Evolutionary conservation across 1,284 basidiomycete genomes (phyloP), one percentile per base, ranked within the genome.

Genomic region (Rhizoctonia solani): DNA sequence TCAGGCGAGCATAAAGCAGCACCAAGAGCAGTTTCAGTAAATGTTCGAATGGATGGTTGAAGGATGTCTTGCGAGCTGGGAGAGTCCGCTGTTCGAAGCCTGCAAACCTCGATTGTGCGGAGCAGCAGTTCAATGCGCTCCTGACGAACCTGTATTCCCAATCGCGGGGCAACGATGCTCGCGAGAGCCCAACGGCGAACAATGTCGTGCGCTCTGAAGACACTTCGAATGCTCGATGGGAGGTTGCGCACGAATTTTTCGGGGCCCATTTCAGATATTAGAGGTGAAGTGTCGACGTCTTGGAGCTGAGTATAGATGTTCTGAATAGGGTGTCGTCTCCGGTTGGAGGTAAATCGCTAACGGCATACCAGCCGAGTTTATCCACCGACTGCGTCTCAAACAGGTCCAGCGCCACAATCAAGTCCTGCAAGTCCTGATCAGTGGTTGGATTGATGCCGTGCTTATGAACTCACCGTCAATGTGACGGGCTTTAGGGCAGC

Each of bases 341-440:
- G 44, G 79, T 74, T 0, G 80, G 25, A 9, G 27, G 23, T 5
- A 54, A n/a, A n/a, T 70, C 66, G 37, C 39, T 56, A 11, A 50
- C 44, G 32, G 41, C 76, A 76, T 89, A 89, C 90, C 90, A 93
- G 1, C 88, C 90, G 2, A 84, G 86, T 37, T 85, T 83, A 74
- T 93, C 90, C 16, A 84, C 83, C 3, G 84, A 87, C 75, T 92
- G 90, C 0, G 89, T 83, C 75, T 93, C 90, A 14, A 93, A 80
- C 19, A 92, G 77, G 74, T 93, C 90, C 3, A 85, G 82, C 16
- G 88, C 85, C 53, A 86, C 80, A 72, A 89, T 87, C 41, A 92
- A 78, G 76, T 92, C 90, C 88, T 88, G 71, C 11, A 70, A 34
- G 14, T 21, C 0, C 16, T 0, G 2, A 19, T 42, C n/a, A 53